A percentile compares a stretch with the other conserved stretches of the same genome.
phyloP scores from a whole-genome alignment of 2,329 filamentous ascomycete species.

The Rhytidhysteron rufulum region DNA sequence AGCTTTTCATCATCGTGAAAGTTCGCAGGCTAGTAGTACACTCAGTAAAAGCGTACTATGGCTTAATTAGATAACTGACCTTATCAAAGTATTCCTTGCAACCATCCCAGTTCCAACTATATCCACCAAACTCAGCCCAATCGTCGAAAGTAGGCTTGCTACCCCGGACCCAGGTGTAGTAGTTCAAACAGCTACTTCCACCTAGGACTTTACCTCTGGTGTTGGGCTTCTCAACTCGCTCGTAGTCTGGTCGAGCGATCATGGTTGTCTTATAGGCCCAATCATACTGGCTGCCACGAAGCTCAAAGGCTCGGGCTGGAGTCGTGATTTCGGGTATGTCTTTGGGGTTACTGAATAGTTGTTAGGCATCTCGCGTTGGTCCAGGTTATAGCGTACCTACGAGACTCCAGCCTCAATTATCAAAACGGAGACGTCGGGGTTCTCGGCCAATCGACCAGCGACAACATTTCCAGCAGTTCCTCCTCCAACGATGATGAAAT shows the following conservation, averaged over 20 bases:
- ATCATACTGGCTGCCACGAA: slow-evolving; percentile 55
- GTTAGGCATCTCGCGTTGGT: neutral
- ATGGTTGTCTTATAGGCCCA: slow-evolving; percentile 62
- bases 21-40: slow-evolving; percentile 43
- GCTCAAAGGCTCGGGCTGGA: slow-evolving; percentile 50
- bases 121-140: slow-evolving; percentile 45
- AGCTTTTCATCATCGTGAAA: slow-evolving; percentile 54
- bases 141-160: slow-evolving; percentile 54
- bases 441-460: slow-evolving; percentile 51
- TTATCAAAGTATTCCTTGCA: slow-evolving; percentile 50
- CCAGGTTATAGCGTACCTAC: too few species aligned
- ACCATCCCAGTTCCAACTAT: slow-evolving; percentile 55
- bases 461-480: slow-evolving; percentile 47
- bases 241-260: slow-evolving; percentile 57
- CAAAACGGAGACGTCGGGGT: slow-evolving; percentile 43
- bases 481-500: slow-evolving; percentile 41
- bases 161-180: slow-evolving; percentile 62
- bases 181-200: slow-evolving; percentile 58
- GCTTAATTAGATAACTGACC: neutral
- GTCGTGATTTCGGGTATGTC: slow-evolving; percentile 52
- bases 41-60: neutral
- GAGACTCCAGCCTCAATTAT: slow-evolving; percentile 14
- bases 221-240: slow-evolving; percentile 60
- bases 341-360: slow-evolving; percentile 38
- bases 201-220: slow-evolving; percentile 59